These are phyloP conservation scores for Pyrenophora tritici-repentis DNA, from an alignment of 2,329 filamentous ascomycete genomes.

Conservation along the genomic window DNA sequence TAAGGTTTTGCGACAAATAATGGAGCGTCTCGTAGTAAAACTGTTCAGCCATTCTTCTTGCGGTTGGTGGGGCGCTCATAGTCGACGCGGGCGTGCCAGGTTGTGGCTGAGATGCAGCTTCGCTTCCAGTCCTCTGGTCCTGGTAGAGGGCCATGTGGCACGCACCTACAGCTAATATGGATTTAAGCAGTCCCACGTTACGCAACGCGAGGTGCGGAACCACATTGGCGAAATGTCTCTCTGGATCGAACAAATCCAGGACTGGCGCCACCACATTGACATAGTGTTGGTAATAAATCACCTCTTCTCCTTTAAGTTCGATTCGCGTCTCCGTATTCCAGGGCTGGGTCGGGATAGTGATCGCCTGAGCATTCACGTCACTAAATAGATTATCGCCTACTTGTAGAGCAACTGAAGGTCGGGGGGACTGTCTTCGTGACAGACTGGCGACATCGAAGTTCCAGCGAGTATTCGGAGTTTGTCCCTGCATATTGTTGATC, in stretches of 20 bases:
- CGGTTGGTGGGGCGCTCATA: slow-evolving; percentile 24
- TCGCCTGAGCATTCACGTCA: slow-evolving; percentile 5
- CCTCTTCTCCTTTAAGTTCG: slow-evolving; percentile 42
- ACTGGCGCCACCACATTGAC: slow-evolving; percentile 46
- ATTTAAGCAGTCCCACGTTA: slow-evolving; percentile 63
- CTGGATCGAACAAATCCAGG: slow-evolving; percentile 53
- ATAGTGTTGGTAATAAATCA: slow-evolving; percentile 48
- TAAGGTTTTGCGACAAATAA: slow-evolving; percentile 64
- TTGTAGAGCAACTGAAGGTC: slow-evolving; percentile 38
- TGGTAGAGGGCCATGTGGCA: slow-evolving; percentile 54
- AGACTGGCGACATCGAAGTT: slow-evolving; percentile 51
- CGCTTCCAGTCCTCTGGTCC: slow-evolving; percentile 18
- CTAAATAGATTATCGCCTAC: slow-evolving; percentile 2
- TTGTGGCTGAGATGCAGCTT: slow-evolving; percentile 35
- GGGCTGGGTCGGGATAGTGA: slow-evolving; percentile 19
- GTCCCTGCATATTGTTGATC: slow-evolving; percentile 37
- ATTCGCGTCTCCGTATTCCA: slow-evolving; percentile 33
- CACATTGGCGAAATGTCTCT: slow-evolving; percentile 43
- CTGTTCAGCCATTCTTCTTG: slow-evolving; percentile 48
- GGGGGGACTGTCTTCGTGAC: slow-evolving; percentile 48
- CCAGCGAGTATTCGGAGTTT: slow-evolving; percentile 41
- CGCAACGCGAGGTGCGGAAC: slow-evolving; percentile 50
- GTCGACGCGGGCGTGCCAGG: slow-evolving; percentile 22
- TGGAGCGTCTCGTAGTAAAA: slow-evolving; percentile 68
- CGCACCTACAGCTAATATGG: slow-evolving; percentile 60